These are phyloP conservation scores for Coriolopsis trogii DNA, from an alignment of 1,284 basidiomycete species.

Conservation along the genomic window DNA sequence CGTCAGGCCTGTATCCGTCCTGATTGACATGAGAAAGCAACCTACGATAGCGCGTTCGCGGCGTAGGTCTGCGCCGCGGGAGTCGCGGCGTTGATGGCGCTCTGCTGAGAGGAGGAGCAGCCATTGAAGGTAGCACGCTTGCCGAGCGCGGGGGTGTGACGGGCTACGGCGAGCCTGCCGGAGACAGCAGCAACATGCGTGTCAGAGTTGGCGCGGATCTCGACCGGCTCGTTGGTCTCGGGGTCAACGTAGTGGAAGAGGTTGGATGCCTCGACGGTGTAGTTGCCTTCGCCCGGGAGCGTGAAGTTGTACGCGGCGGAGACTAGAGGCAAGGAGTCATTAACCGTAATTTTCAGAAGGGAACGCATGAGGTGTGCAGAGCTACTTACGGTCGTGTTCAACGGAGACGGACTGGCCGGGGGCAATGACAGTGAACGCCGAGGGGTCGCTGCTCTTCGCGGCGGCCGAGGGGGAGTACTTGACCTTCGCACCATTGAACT, in stretches of 20 bases:
- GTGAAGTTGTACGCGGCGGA: slow-evolving; percentile 54
- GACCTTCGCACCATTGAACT: slow-evolving; percentile 44
- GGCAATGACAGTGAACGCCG: slow-evolving; percentile 41
- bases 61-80: slow-evolving; percentile 45
- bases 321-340: slow-evolving; percentile 34
- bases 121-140: slow-evolving; percentile 44
- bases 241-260: slow-evolving; percentile 45
- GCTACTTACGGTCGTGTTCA: slow-evolving; percentile 46
- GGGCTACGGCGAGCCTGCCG: slow-evolving; percentile 41
- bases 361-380: no score
- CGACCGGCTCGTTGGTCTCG: slow-evolving; percentile 29
- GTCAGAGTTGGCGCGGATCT: slow-evolving; percentile 38
- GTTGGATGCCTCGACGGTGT: slow-evolving; percentile 45
- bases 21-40: background rate
- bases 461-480: slow-evolving; percentile 31
- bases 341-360: no score
- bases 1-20: no score
- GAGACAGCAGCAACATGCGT: slow-evolving; percentile 39
- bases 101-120: slow-evolving; percentile 44
- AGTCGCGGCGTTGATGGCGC: slow-evolving; percentile 39
- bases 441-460: slow-evolving; percentile 25
- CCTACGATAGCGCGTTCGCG: slow-evolving; percentile 34
- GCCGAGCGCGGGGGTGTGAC: slow-evolving; percentile 24
- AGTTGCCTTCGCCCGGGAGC: slow-evolving; percentile 40
- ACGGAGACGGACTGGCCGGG: slow-evolving; percentile 46